A percentile compares a stretch with the other conserved stretches of the same genome.
Evolutionary conservation across 2,329 filamentous ascomycete species (phyloP).

Genomic region (Aspergillus ochraceus): DNA sequence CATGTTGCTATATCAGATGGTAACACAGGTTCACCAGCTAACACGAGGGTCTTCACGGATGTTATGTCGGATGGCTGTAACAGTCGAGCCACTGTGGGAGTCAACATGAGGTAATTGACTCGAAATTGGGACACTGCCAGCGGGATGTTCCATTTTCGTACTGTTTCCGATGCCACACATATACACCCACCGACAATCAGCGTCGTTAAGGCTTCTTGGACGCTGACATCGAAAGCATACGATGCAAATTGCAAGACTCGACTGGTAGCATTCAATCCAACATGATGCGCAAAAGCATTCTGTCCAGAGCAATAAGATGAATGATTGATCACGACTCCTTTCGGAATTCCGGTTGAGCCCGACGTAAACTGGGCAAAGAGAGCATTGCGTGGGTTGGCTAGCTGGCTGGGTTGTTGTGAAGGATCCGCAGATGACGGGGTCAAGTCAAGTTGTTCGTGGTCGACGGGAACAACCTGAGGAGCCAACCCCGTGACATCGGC

Average conservation of each 20-base stretch:
- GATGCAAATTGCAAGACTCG: conserved; percentile 36
- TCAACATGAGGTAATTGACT: neutral
- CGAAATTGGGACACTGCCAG: neutral
- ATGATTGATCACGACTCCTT: conserved; percentile 41
- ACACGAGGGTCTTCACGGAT: conserved; percentile 36
- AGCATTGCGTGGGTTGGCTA: neutral
- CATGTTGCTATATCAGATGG: conserved; percentile 4
- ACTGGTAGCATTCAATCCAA: neutral
- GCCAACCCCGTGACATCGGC: neutral
- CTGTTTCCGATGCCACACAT: conserved; percentile 55
- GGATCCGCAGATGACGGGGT: neutral
- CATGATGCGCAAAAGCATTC: neutral
- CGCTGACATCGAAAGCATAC: conserved; percentile 40
- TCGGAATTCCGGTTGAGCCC: conserved; percentile 45
- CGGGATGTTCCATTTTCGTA: conserved; percentile 22
- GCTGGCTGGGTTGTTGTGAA: neutral
- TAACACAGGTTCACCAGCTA: conserved; percentile 34
- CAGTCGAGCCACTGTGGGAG: conserved; percentile 43
- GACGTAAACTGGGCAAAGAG: conserved; percentile 46
- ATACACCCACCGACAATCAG: conserved; percentile 44
- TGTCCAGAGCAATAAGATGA: conserved; percentile 3
- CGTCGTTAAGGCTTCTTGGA: conserved; percentile 34
- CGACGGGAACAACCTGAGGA: neutral
- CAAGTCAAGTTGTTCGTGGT: neutral
- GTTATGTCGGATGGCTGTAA: conserved; percentile 24